A percentile compares a stretch with the other conserved stretches of the same genome.
phyloP scores from a whole-genome alignment of 495 filamentous ascomycete genomes.

The Lasiosphaeris hirsuta region DNA sequence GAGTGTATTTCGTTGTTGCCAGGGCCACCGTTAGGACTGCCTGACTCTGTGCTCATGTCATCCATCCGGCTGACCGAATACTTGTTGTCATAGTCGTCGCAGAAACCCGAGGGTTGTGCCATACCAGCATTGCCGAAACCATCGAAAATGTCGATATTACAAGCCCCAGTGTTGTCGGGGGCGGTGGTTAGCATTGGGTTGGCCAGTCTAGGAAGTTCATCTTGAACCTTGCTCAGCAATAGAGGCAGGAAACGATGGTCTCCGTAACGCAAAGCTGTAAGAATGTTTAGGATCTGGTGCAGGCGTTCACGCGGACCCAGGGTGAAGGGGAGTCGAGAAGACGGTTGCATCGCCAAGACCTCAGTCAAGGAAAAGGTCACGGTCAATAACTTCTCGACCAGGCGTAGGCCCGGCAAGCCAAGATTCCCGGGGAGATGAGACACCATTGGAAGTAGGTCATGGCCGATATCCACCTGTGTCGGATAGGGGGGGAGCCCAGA shows the following conservation, averaged over 20 bases:
- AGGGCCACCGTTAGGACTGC: slow-evolving; percentile 32
- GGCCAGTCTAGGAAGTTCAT: slow-evolving; percentile 58
- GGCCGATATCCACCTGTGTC: slow-evolving; percentile 67
- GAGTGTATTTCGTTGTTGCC: slow-evolving; percentile 42
- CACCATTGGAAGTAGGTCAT: slow-evolving; percentile 64
- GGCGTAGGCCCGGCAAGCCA: slow-evolving; percentile 51
- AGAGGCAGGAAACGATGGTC: slow-evolving; percentile 67
- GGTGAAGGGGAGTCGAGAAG: slow-evolving; percentile 56
- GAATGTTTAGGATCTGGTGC: slow-evolving; percentile 61
- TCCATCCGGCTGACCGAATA: slow-evolving; percentile 38
- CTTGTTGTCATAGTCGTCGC: slow-evolving; percentile 35
- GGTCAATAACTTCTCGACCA: slow-evolving; percentile 78
- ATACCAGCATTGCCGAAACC: slow-evolving; percentile 54
- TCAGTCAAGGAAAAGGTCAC: slow-evolving; percentile 71
- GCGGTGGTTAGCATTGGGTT: slow-evolving; percentile 53
- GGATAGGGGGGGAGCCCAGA: slow-evolving; percentile 62
- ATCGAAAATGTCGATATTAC: slow-evolving; percentile 55
- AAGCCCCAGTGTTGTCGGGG: slow-evolving; percentile 38
- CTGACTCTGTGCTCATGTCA: slow-evolving; percentile 37
- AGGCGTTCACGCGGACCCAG: slow-evolving; percentile 70
- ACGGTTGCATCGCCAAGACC: slow-evolving; percentile 62
- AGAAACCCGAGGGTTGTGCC: slow-evolving; percentile 37
- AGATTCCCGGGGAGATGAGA: slow-evolving; percentile 70
- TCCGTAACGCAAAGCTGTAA: slow-evolving; percentile 67
- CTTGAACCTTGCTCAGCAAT: slow-evolving; percentile 64